phyloP scores from a whole-genome alignment of 1,284 basidiomycete genomes.

The Apiotrichum porosum region DNA sequence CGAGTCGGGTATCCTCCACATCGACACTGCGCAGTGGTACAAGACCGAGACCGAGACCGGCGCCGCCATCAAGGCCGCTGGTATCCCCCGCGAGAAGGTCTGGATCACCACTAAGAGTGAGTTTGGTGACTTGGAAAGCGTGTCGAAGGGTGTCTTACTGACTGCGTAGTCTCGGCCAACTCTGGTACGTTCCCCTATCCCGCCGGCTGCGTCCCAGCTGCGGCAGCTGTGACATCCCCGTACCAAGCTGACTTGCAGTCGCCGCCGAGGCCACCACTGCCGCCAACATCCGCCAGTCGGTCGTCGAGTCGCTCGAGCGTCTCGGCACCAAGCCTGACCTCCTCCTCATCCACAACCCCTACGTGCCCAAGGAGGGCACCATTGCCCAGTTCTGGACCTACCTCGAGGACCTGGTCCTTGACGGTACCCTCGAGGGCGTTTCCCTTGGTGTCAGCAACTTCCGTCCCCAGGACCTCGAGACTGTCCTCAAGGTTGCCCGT shows the following conservation, averaged over 20 bases:
- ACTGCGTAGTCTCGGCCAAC: background rate
- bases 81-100: constrained; percentile 49
- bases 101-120: constrained; percentile 55
- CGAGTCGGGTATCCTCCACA: constrained; percentile 40
- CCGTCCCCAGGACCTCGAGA: constrained; percentile 39
- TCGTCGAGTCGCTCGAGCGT: constrained; percentile 21
- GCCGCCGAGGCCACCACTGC: constrained; percentile 5
- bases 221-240: background rate
- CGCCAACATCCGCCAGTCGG: constrained; percentile 22
- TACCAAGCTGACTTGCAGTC: background rate
- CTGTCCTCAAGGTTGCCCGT: constrained; percentile 49
- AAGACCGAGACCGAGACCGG: constrained; percentile 49
- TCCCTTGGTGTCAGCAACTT: constrained; percentile 46
- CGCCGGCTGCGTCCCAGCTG: too few species aligned
- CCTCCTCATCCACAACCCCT: constrained; percentile 36
- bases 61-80: constrained; percentile 46
- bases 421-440: constrained; percentile 59
- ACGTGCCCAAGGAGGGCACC: constrained; percentile 25
- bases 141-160: background rate
- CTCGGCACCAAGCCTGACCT: constrained; percentile 34
- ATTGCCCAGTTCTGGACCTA: constrained; percentile 28
- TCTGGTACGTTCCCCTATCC: background rate
- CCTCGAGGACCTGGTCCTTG: constrained; percentile 43
- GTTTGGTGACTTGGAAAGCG: too few species aligned
- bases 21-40: constrained; percentile 45